phyloP scores from a whole-genome alignment of 257 asterid genomes.

The Scutellaria baicalensis region DNA sequence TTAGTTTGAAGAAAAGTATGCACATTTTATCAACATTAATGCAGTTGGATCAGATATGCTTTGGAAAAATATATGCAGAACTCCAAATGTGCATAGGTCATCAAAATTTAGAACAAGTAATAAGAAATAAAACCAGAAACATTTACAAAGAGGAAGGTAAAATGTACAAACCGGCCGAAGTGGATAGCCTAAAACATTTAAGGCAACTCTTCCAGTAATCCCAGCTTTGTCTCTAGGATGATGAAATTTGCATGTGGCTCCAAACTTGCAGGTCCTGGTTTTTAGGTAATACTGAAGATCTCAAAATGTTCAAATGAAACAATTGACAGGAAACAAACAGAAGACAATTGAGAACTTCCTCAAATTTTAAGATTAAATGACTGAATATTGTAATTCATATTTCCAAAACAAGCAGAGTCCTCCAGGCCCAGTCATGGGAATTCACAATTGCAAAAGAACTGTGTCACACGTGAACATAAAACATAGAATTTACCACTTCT shows the following conservation, averaged over 20 bases:
- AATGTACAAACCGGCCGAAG: constrained; percentile 70
- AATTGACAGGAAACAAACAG: constrained; percentile 4
- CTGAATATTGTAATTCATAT: neutral
- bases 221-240: constrained; percentile 95
- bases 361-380: neutral
- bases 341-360: constrained; percentile 2
- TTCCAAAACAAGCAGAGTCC: constrained; percentile 6
- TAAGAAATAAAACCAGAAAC: constrained; percentile 11
- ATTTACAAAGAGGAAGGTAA: neutral
- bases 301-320: constrained; percentile 1
- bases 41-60: neutral
- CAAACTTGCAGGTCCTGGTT: constrained; percentile 94
- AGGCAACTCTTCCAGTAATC: constrained; percentile 72
- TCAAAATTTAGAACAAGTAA: neutral
- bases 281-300: constrained; percentile 64
- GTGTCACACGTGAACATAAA: neutral
- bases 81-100: neutral
- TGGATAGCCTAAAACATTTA: constrained; percentile 88
- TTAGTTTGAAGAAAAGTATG: no score
- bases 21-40: neutral
- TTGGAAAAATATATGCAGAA: neutral
- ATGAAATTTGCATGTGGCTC: constrained; percentile 85
- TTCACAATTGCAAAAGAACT: neutral
- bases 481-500: neutral
- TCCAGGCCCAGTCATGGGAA: neutral